Evolutionary conservation across 2,329 filamentous ascomycete genomes (phyloP).

Genomic region (Monosporascus sp.): DNA sequence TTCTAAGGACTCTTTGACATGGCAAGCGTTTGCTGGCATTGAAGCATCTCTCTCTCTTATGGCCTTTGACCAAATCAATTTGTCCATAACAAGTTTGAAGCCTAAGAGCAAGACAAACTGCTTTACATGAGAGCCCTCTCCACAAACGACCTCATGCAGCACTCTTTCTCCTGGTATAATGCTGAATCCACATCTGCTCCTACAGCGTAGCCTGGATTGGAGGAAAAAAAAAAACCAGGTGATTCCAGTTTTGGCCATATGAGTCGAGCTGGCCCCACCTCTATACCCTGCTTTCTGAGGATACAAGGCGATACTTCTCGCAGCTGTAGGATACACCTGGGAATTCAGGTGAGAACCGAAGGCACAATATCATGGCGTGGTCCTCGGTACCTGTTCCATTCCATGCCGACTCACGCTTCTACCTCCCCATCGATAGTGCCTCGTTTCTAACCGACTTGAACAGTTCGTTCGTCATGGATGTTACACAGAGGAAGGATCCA

Average conservation of each 20-base stretch:
- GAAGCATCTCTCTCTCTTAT: neutral
- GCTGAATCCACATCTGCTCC: too few relatives aligned
- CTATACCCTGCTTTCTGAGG: neutral
- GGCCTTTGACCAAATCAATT: neutral
- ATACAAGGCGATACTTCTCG: neutral
- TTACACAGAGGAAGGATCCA: too few relatives aligned
- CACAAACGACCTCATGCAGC: neutral
- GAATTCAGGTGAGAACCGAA: neutral
- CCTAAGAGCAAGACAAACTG: neutral
- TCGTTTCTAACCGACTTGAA: too few relatives aligned
- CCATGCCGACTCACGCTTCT: too few relatives aligned
- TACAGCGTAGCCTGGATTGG: neutral
- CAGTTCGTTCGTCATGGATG: too few relatives aligned
- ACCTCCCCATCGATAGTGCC: too few relatives aligned
- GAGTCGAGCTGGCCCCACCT: neutral
- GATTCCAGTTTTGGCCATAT: neutral
- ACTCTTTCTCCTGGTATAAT: too few relatives aligned
- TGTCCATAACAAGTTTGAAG: neutral
- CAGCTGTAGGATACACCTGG: neutral
- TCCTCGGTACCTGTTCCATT: too few relatives aligned
- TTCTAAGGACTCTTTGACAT: neutral
- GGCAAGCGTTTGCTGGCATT: neutral
- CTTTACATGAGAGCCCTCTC: neutral
- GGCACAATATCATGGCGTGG: neutral
- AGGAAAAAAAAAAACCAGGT: neutral